phyloP scores from a whole-genome alignment of 768 basidiomycete species.

The Auricularia sp. region DNA sequence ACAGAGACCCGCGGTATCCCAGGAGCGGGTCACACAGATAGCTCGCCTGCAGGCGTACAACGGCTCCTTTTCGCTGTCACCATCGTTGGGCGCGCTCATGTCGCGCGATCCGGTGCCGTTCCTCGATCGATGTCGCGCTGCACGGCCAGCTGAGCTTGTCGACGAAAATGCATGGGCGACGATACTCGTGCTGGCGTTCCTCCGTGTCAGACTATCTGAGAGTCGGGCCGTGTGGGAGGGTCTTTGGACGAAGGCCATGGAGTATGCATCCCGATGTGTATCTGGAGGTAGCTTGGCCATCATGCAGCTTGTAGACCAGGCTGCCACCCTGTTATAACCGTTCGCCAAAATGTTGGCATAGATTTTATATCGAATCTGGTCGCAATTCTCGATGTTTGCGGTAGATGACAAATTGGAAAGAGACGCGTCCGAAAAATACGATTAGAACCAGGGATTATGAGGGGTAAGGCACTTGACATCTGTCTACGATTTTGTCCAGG shows the following conservation, averaged over 20 bases:
- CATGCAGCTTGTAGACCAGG: neutral
- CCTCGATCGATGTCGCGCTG: neutral
- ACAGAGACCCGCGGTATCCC: neutral
- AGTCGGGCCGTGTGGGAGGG: neutral
- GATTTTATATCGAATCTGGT: no score
- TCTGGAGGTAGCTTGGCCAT: neutral
- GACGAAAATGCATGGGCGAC: neutral
- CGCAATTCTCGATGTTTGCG: no score
- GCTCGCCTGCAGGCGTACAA: slow-evolving; percentile 33
- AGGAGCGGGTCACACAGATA: slow-evolving; percentile 25
- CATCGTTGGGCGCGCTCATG: slow-evolving; percentile 26
- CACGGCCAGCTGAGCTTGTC: neutral
- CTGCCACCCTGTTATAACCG: neutral
- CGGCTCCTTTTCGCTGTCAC: slow-evolving; percentile 35
- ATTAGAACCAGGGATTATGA: no score
- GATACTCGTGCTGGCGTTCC: neutral
- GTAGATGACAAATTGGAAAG: no score
- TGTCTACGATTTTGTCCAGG: no score
- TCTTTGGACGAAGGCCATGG: neutral
- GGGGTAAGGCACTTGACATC: no score
- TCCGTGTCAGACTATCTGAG: neutral
- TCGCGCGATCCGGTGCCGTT: neutral
- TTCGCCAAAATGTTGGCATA: no score
- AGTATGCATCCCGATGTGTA: neutral
- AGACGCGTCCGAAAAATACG: no score